A percentile compares a stretch with the other conserved stretches of the same genome.
phyloP scores from a whole-genome alignment of 2,329 filamentous ascomycete species.

The Magnaporthales sp. region DNA sequence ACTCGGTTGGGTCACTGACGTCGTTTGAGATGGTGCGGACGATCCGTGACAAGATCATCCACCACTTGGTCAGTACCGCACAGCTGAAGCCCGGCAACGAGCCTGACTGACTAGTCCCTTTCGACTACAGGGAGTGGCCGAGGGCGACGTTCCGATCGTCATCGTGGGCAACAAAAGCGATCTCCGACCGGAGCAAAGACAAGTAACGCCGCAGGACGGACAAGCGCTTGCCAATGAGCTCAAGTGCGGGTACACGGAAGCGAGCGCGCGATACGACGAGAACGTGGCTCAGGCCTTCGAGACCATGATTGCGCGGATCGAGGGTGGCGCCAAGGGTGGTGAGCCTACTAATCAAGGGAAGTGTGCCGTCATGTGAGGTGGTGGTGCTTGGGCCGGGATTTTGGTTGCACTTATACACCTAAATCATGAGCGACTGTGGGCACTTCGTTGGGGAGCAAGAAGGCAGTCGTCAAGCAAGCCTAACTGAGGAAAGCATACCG shows the following conservation, averaged over 20 bases:
- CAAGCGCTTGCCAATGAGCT: slow-evolving; percentile 78
- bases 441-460: background rate
- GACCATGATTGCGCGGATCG: slow-evolving; percentile 86
- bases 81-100: too few species aligned
- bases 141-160: slow-evolving; percentile 76
- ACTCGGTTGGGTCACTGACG: slow-evolving; percentile 88
- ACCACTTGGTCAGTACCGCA: slow-evolving; percentile 65
- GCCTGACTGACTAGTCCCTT: background rate
- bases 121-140: slow-evolving; percentile 61
- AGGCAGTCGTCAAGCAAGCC: background rate
- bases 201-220: slow-evolving; percentile 80
- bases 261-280: slow-evolving; percentile 87
- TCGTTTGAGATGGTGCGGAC: slow-evolving; percentile 97
- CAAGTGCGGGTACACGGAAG: slow-evolving; percentile 89
- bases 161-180: slow-evolving; percentile 98
- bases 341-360: slow-evolving; percentile 75
- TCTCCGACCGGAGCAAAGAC: slow-evolving; percentile 82
- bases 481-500: background rate
- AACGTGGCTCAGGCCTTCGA: slow-evolving; percentile 92
- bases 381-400: background rate
- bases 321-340: slow-evolving; percentile 85
- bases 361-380: slow-evolving; percentile 61
- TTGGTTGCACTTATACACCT: background rate
- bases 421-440: background rate
- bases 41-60: slow-evolving; percentile 94